phyloP scores from a whole-genome alignment of 1,284 basidiomycete species.

The Albatrellus sp. region DNA sequence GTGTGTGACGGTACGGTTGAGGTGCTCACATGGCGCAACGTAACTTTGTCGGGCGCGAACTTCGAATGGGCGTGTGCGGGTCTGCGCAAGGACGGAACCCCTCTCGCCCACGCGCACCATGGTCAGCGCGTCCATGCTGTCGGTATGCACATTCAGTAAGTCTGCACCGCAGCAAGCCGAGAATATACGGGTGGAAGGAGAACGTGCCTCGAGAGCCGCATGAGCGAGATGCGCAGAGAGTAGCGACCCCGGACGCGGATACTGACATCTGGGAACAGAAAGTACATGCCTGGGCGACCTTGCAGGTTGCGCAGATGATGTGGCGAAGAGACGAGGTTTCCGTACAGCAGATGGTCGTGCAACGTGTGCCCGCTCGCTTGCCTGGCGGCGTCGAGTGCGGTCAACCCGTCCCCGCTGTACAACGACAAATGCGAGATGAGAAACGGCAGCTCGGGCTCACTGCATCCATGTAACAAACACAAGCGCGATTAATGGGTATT shows the following conservation, averaged over 20 bases:
- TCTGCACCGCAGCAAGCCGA: not conserved
- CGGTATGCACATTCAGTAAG: not conserved
- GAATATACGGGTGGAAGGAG: not conserved
- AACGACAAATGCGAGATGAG: conserved; percentile 71
- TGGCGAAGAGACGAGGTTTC: conserved; percentile 72
- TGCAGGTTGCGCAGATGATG: conserved; percentile 67
- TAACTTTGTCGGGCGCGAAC: conserved; percentile 64
- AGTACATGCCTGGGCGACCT: conserved; percentile 70
- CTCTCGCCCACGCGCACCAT: conserved; percentile 33
- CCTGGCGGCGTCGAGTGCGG: conserved; percentile 43
- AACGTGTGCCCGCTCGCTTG: conserved; percentile 28
- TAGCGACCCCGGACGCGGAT: conserved; percentile 69
- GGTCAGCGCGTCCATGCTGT: conserved; percentile 39
- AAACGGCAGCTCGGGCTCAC: conserved; percentile 73
- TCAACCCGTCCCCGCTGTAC: conserved; percentile 46
- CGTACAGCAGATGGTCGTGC: conserved; percentile 61
- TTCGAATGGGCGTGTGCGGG: conserved; percentile 64
- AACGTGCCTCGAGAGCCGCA: conserved; percentile 69
- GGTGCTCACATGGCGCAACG: conserved; percentile 59
- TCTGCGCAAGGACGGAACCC: conserved; percentile 51
- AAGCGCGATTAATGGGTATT: not conserved
- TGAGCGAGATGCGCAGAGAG: conserved; percentile 61
- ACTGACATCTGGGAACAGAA: conserved; percentile 84
- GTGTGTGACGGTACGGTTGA: conserved; percentile 8
- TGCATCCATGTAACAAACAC: conserved; percentile 16